phyloP scores from a whole-genome alignment of 2,329 filamentous ascomycete genomes.

The Sporothrix globosa region DNA sequence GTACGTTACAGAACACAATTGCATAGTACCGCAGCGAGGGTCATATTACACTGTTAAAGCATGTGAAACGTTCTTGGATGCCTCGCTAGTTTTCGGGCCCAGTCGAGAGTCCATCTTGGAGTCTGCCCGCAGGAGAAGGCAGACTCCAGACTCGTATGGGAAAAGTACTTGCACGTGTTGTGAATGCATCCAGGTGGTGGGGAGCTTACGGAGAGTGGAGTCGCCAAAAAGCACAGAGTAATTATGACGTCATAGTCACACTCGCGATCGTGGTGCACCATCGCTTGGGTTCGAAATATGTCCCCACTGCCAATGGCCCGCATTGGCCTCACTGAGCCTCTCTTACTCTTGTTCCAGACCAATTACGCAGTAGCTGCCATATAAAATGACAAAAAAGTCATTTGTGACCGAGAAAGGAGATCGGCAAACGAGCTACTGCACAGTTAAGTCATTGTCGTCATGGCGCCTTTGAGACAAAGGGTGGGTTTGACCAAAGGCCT shows the following conservation, averaged over 20 bases:
- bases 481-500: too few relatives aligned
- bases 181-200: neutral
- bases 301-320: neutral
- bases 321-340: neutral
- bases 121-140: too few relatives aligned
- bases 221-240: neutral
- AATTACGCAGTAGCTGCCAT: neutral
- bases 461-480: neutral
- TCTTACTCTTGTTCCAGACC: constrained; percentile 1
- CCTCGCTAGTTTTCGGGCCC: too few relatives aligned
- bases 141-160: neutral
- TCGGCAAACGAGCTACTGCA: neutral
- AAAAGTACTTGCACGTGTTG: neutral
- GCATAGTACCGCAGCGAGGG: neutral
- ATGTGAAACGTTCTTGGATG: too few relatives aligned
- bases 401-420: neutral
- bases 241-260: constrained; percentile 13
- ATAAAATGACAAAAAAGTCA: neutral
- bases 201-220: neutral
- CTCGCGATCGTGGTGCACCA: neutral
- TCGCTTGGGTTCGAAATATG: neutral
- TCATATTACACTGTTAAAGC: too few relatives aligned
- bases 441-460: constrained; percentile 23
- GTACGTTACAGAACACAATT: neutral
- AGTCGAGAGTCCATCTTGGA: neutral